These are phyloP conservation scores for Russula compacta DNA, from an alignment of 768 basidiomycete genomes.

Conservation along the genomic window DNA sequence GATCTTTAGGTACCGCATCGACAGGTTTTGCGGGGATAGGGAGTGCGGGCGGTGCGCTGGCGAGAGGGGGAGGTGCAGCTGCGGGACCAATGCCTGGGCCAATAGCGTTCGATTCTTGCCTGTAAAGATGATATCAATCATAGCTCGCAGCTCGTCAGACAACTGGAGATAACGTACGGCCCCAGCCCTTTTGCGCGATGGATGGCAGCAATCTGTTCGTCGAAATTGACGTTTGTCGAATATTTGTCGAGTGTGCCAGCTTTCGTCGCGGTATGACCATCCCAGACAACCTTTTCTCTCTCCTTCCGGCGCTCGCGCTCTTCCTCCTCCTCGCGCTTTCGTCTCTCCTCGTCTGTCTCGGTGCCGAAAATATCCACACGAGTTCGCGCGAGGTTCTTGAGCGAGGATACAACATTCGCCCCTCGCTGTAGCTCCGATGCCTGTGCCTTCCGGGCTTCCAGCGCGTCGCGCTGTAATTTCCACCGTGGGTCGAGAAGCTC, in stretches of 20 bases:
- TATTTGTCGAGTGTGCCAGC: conserved; percentile 87
- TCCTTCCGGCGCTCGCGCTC: conserved; percentile 75
- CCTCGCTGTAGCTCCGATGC: conserved; percentile 82
- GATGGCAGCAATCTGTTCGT: conserved; percentile 96
- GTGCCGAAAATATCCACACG: conserved; percentile 97
- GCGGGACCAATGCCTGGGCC: conserved; percentile 84
- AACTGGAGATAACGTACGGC: conserved; percentile 44
- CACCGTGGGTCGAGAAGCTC: conserved; percentile 95
- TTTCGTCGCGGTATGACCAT: conserved; percentile 94
- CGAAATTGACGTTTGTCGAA: conserved; percentile 87
- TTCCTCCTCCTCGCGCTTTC: conserved; percentile 80
- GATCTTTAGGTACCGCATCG: conserved; percentile 33
- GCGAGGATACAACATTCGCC: conserved; percentile 88
- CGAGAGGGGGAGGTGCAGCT: conserved; percentile 54
- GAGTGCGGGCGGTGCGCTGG: conserved; percentile 59
- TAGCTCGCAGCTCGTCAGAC: not conserved
- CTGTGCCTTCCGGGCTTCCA: conserved; percentile 86
- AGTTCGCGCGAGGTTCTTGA: conserved; percentile 88
- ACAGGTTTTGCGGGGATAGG: conserved; percentile 55
- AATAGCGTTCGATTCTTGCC: conserved; percentile 70
- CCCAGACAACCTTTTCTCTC: conserved; percentile 95
- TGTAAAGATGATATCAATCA: conserved; percentile 25
- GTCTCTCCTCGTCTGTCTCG: conserved; percentile 83
- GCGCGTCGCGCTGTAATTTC: conserved; percentile 87
- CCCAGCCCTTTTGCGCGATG: conserved; percentile 88